Percentiles rank a stretch among this genome's conserved stretches.
These are phyloP conservation scores for Colletotrichum sp. DNA, from an alignment of 2,329 filamentous ascomycete genomes.

Conservation along the genomic window DNA sequence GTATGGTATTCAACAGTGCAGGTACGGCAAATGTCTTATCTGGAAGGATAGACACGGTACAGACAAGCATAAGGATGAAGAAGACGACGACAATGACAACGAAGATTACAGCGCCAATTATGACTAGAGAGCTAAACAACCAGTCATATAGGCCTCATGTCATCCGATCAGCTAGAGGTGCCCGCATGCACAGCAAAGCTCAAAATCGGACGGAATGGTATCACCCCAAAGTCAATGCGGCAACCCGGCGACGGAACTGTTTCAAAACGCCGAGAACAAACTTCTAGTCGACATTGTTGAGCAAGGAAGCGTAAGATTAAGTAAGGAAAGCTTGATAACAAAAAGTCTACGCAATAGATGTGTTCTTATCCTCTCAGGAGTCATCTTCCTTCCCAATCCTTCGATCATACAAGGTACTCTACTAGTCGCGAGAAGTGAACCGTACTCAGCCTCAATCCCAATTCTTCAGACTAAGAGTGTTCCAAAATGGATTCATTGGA, in stretches of 20 bases:
- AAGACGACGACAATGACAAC: background rate
- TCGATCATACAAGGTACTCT: background rate
- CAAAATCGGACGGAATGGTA: background rate
- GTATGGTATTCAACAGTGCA: accelerated
- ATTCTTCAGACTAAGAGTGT: background rate
- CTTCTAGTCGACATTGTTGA: background rate
- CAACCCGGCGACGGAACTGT: background rate
- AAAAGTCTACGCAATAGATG: background rate
- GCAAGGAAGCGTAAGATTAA: background rate
- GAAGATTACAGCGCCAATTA: background rate
- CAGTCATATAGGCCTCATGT: background rate
- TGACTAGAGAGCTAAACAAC: background rate
- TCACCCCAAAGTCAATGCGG: background rate
- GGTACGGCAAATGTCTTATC: background rate
- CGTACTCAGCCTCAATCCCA: background rate
- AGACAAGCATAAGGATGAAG: background rate
- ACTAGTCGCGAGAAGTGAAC: background rate
- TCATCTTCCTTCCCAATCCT: background rate
- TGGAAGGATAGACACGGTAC: background rate
- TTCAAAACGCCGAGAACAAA: background rate
- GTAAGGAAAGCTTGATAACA: background rate
- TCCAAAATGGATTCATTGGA: background rate
- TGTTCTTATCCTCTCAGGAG: background rate
- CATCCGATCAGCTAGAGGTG: background rate
- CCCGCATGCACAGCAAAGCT: background rate